Percentiles rank a stretch among this genome's conserved stretches.
Conservation (phyloP, 805 yeast genomes). For the Blastobotrys peoriensis region DNA sequence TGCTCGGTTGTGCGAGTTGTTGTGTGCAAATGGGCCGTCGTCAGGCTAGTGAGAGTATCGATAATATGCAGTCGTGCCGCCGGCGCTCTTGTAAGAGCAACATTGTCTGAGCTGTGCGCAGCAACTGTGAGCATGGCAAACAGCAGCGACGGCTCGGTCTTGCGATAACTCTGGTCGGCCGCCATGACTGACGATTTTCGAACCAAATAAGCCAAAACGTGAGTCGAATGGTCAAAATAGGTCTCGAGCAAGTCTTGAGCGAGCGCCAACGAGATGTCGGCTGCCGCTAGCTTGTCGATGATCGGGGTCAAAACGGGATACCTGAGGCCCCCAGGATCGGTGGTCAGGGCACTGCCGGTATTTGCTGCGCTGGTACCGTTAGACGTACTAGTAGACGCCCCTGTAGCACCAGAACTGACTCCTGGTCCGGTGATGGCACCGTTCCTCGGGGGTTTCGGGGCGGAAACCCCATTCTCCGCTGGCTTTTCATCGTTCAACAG, state of each 20-base stretch:
- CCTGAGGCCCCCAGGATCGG: not conserved
- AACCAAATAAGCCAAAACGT: conserved; percentile 25
- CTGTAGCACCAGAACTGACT: too few species aligned
- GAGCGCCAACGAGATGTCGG: conserved; percentile 19
- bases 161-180: conserved; percentile 11
- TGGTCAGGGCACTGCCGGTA: too few species aligned
- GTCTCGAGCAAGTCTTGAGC: conserved; percentile 27
- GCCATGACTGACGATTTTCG: conserved; percentile 24
- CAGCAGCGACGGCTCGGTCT: conserved; percentile 21
- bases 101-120: conserved; percentile 29
- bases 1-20: conserved; percentile 21
- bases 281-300: conserved; percentile 10
- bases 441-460: too few species aligned
- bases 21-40: conserved; percentile 21
- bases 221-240: conserved; percentile 26
- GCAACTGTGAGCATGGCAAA: conserved; percentile 26
- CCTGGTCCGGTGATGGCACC: too few species aligned
- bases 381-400: too few species aligned
- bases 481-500: too few species aligned
- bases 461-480: too few species aligned
- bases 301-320: conserved; percentile 15
- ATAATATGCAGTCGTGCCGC: conserved; percentile 24
- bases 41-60: conserved; percentile 19
- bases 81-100: conserved; percentile 25
- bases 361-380: too few species aligned